Conservation (phyloP, 495 filamentous ascomycete species). For the Penicillium diatomitis region DNA sequence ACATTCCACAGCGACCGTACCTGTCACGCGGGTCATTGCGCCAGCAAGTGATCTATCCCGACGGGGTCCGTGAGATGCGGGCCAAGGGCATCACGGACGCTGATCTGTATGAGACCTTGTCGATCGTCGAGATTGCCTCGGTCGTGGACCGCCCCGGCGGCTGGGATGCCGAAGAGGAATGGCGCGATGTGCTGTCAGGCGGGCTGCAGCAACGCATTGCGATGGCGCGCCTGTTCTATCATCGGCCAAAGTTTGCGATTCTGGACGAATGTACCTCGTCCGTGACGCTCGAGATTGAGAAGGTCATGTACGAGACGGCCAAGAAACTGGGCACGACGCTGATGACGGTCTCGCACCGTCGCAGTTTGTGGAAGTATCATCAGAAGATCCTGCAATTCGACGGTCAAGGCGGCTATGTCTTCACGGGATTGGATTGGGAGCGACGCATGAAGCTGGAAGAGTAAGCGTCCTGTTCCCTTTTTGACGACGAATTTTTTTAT, state of each 20-base stretch:
- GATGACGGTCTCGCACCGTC: conserved; percentile 88
- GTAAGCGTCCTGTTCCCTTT: conserved; percentile 20
- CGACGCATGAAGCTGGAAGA: conserved; percentile 79
- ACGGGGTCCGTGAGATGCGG: conserved; percentile 78
- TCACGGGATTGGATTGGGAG: conserved; percentile 86
- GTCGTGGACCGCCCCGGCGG: conserved; percentile 75
- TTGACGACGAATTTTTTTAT: too few relatives aligned
- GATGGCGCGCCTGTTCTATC: conserved; percentile 95
- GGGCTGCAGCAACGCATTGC: conserved; percentile 95
- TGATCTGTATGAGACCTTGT: conserved; percentile 68
- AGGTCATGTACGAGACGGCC: conserved; percentile 92
- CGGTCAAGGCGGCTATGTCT: conserved; percentile 83
- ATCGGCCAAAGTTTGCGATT: conserved; percentile 80
- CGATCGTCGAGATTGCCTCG: conserved; percentile 69
- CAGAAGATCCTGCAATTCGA: conserved; percentile 91
- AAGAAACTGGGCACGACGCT: conserved; percentile 85
- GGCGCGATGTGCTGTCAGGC: conserved; percentile 82
- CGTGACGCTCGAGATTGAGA: conserved; percentile 88
- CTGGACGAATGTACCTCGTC: conserved; percentile 93
- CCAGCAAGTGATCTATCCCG: conserved; percentile 95
- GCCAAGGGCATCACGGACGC: conserved; percentile 73
- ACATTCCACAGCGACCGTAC: conserved; percentile 95
- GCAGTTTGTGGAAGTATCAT: conserved; percentile 95
- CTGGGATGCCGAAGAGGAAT: conserved; percentile 94
- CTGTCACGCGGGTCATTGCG: conserved; percentile 79